Evolutionary conservation across 768 basidiomycete species (phyloP), one percentile per base, ranked within the genome.

Genomic region (Phanerochaete sordida): DNA sequence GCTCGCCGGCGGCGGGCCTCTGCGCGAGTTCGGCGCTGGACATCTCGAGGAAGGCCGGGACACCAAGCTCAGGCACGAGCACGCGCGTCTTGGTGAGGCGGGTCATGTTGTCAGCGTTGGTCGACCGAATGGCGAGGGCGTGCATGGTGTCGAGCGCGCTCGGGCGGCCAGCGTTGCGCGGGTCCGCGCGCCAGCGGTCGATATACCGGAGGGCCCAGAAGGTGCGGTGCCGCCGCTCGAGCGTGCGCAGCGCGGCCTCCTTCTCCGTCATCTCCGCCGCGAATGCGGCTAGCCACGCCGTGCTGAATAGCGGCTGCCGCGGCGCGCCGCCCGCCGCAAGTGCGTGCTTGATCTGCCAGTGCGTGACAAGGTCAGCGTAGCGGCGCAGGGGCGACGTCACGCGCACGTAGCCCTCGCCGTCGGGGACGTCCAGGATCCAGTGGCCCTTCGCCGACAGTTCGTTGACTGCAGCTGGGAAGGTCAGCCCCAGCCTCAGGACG

Each of bases 281-380:
- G 57, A 83, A 76, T 12, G 68, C 70, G 66, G 73, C 69, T 67
- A 92, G 65, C 71, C 70, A 70, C 19, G 79, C 80, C 30, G 76
- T 73, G 2, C 65, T 50, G 30, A 75, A 75, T 66, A 90, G 86
- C 43, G 76, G 73, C 48, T 58, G 59, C 5, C 76, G 72, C 37
- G 59, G 48, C 66, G 15, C 27, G 37, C 35, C 64, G 7, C 68
- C 70, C 13, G 70, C 73, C 7, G 89, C 74, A 12, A 98, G 73
- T 5, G 82, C 83, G 52, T 86, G 77, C 68, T 97, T 95, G 73
- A 99, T 84, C 71, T 98, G 95, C 93, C 95, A 99, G 74, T 98
- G 97, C 11, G 77, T 75, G 13, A 95, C 71, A 58, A 97, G 71
- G 72, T 99, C 97, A 35, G 75, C 73, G 72, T 85, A 97, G 46